Conservation (phyloP, 148 eudicot genomes). For the Arbutus unedo region DNA sequence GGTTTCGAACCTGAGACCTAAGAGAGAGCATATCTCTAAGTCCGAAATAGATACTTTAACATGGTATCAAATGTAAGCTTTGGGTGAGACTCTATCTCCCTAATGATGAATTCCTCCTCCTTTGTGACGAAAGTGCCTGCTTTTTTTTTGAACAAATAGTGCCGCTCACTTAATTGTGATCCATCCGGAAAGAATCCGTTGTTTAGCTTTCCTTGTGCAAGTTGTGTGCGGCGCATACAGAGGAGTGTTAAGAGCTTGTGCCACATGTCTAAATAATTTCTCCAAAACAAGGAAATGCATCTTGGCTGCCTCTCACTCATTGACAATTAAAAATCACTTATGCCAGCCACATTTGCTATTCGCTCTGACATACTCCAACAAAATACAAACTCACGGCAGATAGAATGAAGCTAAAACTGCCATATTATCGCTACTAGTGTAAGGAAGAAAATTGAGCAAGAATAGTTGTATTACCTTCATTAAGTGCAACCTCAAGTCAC, state of each 20-base stretch:
- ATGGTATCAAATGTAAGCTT: background rate
- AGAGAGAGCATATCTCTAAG: too few relatives aligned
- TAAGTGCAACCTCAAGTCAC: slow-evolving; percentile 79
- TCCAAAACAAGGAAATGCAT: background rate
- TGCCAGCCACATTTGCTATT: slow-evolving; percentile 5
- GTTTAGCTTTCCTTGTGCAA: background rate
- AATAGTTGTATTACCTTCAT: slow-evolving; percentile 58
- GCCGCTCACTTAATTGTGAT: background rate
- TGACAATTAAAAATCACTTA: background rate
- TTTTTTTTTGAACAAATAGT: background rate
- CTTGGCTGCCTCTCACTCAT: background rate
- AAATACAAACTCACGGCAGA: background rate
- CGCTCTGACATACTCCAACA: background rate
- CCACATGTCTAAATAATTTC: background rate
- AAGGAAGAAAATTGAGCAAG: background rate
- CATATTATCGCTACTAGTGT: background rate
- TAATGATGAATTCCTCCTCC: background rate
- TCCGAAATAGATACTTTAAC: background rate
- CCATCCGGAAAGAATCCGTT: background rate
- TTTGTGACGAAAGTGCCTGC: background rate
- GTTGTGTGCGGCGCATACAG: background rate
- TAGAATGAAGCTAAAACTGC: background rate
- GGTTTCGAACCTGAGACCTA: too few relatives aligned
- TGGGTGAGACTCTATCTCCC: background rate
- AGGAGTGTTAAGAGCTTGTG: background rate